Percentiles rank a stretch among this genome's conserved stretches.
Evolutionary conservation across 2,329 filamentous ascomycete species (phyloP).

Genomic region (Fusarium multiceps): DNA sequence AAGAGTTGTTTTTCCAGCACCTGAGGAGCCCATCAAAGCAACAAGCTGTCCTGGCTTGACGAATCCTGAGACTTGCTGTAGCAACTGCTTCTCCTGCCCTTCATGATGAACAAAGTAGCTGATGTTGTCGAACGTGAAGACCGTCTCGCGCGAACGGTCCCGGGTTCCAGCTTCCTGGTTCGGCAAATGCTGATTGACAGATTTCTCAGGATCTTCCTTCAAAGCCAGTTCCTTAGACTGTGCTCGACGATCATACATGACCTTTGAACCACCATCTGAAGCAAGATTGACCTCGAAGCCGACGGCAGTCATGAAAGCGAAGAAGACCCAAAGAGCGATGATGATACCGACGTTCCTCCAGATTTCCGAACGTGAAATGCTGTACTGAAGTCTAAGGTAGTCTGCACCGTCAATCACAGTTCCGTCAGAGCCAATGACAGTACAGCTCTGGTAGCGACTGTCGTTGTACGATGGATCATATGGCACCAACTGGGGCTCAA

Average conservation of each 20-base stretch:
- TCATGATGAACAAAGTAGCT: constrained; percentile 71
- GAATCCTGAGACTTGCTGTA: constrained; percentile 76
- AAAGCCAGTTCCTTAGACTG: background rate
- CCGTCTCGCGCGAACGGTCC: background rate
- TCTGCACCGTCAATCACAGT: background rate
- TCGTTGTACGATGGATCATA: constrained; percentile 22
- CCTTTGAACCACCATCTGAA: background rate
- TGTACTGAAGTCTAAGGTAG: background rate
- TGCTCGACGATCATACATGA: background rate
- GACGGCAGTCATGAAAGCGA: background rate
- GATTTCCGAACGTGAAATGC: background rate
- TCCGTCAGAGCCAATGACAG: background rate
- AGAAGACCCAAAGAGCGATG: background rate
- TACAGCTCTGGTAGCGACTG: background rate
- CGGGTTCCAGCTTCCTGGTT: background rate
- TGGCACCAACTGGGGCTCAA: constrained; percentile 40
- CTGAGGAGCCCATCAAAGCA: constrained; percentile 77
- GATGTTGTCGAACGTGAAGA: constrained; percentile 77
- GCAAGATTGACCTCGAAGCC: background rate
- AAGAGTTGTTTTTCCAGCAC: constrained; percentile 88
- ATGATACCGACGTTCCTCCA: constrained; percentile 1
- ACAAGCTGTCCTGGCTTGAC: constrained; percentile 78
- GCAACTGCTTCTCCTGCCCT: constrained; percentile 67
- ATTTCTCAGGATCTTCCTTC: background rate
- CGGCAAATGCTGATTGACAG: background rate